Conservation (phyloP, 192 early-diverging fungal species). For the Mortierella alpina region DNA sequence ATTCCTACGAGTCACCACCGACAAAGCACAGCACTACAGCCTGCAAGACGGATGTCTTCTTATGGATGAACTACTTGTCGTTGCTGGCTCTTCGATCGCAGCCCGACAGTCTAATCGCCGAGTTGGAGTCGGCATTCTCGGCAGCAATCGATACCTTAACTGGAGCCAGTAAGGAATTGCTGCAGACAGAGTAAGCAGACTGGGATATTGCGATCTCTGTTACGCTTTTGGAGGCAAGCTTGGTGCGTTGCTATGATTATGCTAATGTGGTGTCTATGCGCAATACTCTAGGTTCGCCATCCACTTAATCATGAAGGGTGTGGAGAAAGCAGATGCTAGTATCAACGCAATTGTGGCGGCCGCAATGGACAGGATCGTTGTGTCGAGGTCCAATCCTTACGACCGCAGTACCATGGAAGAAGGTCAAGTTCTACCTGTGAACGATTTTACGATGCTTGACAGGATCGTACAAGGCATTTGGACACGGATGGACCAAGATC, state of each 20-base stretch:
- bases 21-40: neutral
- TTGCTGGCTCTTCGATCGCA: conserved; percentile 19
- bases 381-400: conserved; percentile 19
- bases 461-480: conserved; percentile 23
- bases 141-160: conserved; percentile 13
- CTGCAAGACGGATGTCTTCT: conserved; percentile 25
- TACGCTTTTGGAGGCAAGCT: no score
- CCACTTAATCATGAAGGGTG: conserved; percentile 24
- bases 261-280: neutral
- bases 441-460: conserved; percentile 26
- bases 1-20: conserved; percentile 9
- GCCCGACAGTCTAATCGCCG: neutral
- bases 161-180: neutral
- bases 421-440: conserved; percentile 1
- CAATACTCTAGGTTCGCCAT: conserved; percentile 4
- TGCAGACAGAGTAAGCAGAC: conserved; percentile 25
- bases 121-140: conserved; percentile 10
- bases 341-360: neutral
- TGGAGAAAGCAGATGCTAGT: neutral
- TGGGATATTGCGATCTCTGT: neutral
- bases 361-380: conserved; percentile 7
- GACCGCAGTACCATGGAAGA: neutral
- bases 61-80: conserved; percentile 50
- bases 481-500: neutral
- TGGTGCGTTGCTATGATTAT: neutral